phyloP scores from a whole-genome alignment of 768 basidiomycete species.

The Leccinum aurantiacum region DNA sequence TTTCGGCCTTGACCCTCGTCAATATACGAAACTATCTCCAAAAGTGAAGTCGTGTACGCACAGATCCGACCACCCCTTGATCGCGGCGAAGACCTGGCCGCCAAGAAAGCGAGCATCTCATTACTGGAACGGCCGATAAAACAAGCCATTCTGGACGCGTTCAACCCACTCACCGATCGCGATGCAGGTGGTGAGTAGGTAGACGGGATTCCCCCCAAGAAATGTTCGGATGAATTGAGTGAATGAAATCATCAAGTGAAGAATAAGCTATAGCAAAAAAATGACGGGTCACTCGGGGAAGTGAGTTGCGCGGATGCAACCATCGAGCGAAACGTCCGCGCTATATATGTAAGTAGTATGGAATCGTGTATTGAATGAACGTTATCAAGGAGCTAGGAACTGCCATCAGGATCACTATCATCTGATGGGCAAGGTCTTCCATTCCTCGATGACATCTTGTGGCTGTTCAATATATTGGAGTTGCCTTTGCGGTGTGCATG shows the following conservation, averaged over 20 bases:
- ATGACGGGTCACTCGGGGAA: background rate
- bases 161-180: slow-evolving; percentile 3
- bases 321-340: background rate
- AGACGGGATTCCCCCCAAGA: background rate
- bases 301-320: background rate
- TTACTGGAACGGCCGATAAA: background rate
- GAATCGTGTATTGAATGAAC: background rate
- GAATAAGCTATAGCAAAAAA: no score
- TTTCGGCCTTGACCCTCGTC: background rate
- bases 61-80: background rate
- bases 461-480: background rate
- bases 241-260: slow-evolving; percentile 1
- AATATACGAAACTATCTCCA: background rate
- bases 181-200: background rate
- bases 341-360: background rate
- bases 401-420: background rate
- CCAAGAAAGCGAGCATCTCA: background rate
- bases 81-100: background rate
- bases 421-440: background rate
- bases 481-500: no score
- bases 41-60: background rate
- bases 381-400: background rate
- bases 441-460: background rate
- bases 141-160: background rate
- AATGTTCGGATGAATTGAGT: background rate